phyloP scores from a whole-genome alignment of 2,329 filamentous ascomycete species.

The Emergomyces pasteurianus region DNA sequence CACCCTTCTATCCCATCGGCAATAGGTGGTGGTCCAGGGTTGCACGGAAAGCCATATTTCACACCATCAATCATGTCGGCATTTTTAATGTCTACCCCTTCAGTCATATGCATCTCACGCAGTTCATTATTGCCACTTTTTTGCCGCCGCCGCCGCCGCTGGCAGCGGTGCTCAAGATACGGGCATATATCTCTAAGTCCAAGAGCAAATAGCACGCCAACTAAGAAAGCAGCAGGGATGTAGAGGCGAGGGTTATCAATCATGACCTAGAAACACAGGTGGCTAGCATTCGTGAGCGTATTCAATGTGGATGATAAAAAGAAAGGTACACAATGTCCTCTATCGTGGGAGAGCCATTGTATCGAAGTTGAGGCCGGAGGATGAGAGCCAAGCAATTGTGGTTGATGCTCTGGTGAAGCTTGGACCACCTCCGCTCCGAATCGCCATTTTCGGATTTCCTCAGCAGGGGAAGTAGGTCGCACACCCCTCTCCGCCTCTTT shows the following conservation, averaged over 20 bases:
- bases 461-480: conserved; percentile 7
- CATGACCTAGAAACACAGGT: conserved; percentile 15
- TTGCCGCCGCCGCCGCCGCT: conserved; percentile 33
- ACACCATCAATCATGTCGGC: conserved; percentile 16
- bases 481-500: conserved; percentile 13
- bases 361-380: too few species aligned
- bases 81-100: conserved; percentile 36
- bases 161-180: conserved; percentile 56
- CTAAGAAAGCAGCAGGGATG: conserved; percentile 52
- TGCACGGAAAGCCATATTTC: conserved; percentile 11
- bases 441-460: conserved; percentile 1
- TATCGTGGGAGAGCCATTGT: neutral
- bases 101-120: neutral
- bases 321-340: neutral
- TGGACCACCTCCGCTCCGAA: conserved; percentile 13
- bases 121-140: neutral
- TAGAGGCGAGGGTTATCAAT: conserved; percentile 19
- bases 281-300: neutral
- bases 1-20: conserved; percentile 76
- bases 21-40: conserved; percentile 36
- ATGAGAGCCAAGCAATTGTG: conserved; percentile 3
- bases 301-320: neutral
- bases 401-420: conserved; percentile 12
- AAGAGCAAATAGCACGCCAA: conserved; percentile 63
- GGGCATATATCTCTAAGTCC: conserved; percentile 69